A percentile compares a stretch with the other conserved stretches of the same genome.
Conservation (phyloP, 108 stramenopile species). For the Ochromonas danica region DNA sequence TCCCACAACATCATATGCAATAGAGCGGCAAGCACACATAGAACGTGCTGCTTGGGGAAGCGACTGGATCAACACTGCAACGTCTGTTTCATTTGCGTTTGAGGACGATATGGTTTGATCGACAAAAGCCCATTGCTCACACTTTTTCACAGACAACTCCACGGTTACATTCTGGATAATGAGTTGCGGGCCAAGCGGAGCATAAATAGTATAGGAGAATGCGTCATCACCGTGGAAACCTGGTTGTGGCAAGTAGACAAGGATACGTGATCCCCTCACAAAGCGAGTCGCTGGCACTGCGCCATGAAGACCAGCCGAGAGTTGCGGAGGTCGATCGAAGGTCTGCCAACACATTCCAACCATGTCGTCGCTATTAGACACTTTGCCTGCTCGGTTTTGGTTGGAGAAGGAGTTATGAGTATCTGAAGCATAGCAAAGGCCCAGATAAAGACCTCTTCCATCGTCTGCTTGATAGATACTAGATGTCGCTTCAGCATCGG, state of each 20-base stretch:
- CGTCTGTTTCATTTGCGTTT: too few relatives aligned
- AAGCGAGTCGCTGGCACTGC: neutral
- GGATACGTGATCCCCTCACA: neutral
- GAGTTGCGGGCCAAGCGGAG: too few relatives aligned
- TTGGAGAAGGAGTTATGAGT: neutral
- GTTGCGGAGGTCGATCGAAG: neutral
- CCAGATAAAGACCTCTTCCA: neutral
- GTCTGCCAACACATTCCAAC: neutral
- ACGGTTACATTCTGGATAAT: too few relatives aligned
- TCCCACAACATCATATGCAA: too few relatives aligned
- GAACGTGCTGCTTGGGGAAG: too few relatives aligned
- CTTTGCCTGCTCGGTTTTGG: neutral
- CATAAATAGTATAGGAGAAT: slow-evolving; percentile 22
- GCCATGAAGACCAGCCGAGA: neutral
- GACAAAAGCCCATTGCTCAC: too few relatives aligned
- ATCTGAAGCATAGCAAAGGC: neutral
- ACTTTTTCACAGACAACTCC: too few relatives aligned
- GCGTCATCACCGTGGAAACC: neutral
- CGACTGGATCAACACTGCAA: too few relatives aligned
- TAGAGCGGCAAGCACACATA: too few relatives aligned
- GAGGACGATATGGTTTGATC: too few relatives aligned
- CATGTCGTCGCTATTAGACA: neutral
- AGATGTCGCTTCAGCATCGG: neutral
- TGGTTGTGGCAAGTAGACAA: neutral
- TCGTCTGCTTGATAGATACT: too few relatives aligned